Conservation (phyloP, 306 rosid species). For the Quercus rubra region DNA sequence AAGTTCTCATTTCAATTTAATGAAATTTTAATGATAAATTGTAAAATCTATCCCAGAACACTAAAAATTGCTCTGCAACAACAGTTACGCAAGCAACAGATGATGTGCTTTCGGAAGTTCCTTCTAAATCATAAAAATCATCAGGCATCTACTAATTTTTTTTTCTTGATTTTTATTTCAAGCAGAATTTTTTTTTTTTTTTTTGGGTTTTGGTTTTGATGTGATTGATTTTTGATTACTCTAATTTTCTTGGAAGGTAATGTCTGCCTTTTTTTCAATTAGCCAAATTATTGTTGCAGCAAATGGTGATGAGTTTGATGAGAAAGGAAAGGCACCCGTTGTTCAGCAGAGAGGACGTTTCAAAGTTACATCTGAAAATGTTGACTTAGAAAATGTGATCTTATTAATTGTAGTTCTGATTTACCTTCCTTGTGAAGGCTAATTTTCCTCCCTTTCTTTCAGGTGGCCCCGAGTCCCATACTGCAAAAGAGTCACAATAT, state of each 20-base stretch:
- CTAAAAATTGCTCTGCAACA: slow-evolving; percentile 25
- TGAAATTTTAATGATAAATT: slow-evolving; percentile 51
- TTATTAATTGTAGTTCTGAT: not conserved
- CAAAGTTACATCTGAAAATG: slow-evolving; percentile 85
- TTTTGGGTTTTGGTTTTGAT: not conserved
- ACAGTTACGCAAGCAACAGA: slow-evolving; percentile 31
- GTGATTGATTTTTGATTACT: not conserved
- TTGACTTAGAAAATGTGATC: slow-evolving; percentile 73
- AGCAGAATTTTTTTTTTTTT: slow-evolving; percentile 1
- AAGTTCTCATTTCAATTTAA: slow-evolving; percentile 24
- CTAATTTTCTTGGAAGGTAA: not conserved
- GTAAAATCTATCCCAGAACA: slow-evolving; percentile 33
- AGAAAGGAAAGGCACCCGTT: slow-evolving; percentile 76
- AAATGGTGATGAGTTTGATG: slow-evolving; percentile 66
- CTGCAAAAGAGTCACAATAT: slow-evolving; percentile 78
- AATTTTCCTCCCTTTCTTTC: slow-evolving; percentile 30
- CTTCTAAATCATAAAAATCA: slow-evolving; percentile 51
- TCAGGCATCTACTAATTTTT: slow-evolving; percentile 40
- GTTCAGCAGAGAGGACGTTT: slow-evolving; percentile 94
- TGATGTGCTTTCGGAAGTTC: slow-evolving; percentile 53
- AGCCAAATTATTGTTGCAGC: not conserved
- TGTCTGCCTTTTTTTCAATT: no score
- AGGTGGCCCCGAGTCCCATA: slow-evolving; percentile 61
- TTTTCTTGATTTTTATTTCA: not conserved
- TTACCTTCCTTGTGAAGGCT: slow-evolving; percentile 14